Evolutionary conservation across 306 rosid genomes (phyloP).

Genomic region (Glycine soja): DNA sequence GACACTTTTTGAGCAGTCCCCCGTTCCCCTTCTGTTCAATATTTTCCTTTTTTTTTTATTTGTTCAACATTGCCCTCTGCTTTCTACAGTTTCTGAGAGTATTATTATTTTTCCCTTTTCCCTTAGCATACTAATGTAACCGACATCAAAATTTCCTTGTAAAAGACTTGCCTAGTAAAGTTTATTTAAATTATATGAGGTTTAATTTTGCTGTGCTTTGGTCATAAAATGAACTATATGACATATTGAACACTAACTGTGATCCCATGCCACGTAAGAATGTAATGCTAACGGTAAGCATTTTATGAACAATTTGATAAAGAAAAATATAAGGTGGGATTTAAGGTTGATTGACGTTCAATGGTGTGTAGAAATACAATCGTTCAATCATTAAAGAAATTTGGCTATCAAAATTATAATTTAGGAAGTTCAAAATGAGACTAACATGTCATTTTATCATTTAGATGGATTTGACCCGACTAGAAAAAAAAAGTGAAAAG

Average conservation of each 20-base stretch:
- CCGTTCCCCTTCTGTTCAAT: not conserved
- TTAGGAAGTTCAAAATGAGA: not conserved
- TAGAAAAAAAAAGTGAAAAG: not conserved
- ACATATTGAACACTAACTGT: not conserved
- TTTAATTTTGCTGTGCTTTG: conserved; percentile 11
- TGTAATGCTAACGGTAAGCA: not conserved
- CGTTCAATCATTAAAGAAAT: not conserved
- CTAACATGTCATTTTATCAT: not conserved
- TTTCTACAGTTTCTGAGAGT: not conserved
- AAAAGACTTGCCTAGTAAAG: conserved; percentile 14
- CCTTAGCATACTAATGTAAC: conserved; percentile 15
- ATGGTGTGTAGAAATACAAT: not conserved
- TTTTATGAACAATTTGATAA: not conserved
- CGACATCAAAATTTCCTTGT: conserved; percentile 13
- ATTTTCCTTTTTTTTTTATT: not conserved
- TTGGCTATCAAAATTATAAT: not conserved
- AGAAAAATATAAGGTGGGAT: not conserved
- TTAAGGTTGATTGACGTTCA: not conserved
- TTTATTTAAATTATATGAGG: not conserved
- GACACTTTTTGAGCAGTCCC: not conserved
- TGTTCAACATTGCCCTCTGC: not conserved
- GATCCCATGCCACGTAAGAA: not conserved
- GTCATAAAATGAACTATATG: not conserved
- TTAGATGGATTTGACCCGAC: not conserved
- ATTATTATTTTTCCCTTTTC: not conserved